Evolutionary conservation across 2,329 filamentous ascomycete genomes (phyloP), one percentile per base, ranked within the genome.

Genomic region (Alternaria burnsii): DNA sequence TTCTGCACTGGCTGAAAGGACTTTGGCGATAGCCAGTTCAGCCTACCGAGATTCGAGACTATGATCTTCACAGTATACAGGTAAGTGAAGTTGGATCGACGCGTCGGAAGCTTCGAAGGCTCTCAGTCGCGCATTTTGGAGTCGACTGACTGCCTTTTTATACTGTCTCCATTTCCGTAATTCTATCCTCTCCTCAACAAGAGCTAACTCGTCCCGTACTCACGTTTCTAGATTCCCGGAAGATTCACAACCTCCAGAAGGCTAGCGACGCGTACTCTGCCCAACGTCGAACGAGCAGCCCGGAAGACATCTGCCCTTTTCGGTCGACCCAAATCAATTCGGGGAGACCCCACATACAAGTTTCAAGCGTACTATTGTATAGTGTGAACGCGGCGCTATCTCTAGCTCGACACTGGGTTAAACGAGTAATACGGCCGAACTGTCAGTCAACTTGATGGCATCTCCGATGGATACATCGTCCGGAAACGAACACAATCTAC

Each of bases 31-130:
- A 9, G 8, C 10, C 38, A 2, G 5, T 9, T 4, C 6, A 9
- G 14, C 38, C n/a, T 10, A 3, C 9, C 0, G 10, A 5, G 1
- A 12, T 7, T 10, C 0, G n/a, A 20, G n/a, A 6, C 8, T 11
- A 40, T 20, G 9, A 6, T 11, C 6, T 20, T 0, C 1, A 16
- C n/a, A 20, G 3, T 1, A 40, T 0, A 10, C 38, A 40, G 16
- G n/a, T 10, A 40, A 40, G 9, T n/a, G 6, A 8, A n/a, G n/a
- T 0, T 9, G n/a, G 36, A 0, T 36, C 32, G 24, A 40, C n/a
- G 18, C 18, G 8, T 11, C 3, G 38, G 10, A 10, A 20, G 8
- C n/a, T 30, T 30, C 0, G 28, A 1, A 12, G 28, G 9, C 10
- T 20, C 11, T 11, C 43, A n/a, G 22, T 10, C 18, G 16, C 26